Percentiles rank a stretch among this genome's conserved stretches.
phyloP scores from a whole-genome alignment of 2,329 filamentous ascomycete species.

The Hypoxylon sp. region DNA sequence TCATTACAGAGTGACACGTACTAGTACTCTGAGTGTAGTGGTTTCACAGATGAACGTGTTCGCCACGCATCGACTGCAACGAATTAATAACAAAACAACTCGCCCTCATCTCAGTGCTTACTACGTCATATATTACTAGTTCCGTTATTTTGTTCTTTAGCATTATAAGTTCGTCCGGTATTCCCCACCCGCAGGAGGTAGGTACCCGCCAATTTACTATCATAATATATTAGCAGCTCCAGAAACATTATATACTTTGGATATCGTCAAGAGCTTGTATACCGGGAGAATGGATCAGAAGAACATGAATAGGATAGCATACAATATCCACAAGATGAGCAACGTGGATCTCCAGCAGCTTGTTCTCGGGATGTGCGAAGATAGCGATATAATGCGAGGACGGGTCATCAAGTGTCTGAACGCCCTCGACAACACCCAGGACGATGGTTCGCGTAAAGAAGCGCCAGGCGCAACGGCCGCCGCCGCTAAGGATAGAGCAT shows the following conservation, averaged over 20 bases:
- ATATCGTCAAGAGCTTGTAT: neutral
- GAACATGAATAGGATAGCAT: neutral
- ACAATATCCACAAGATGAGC: neutral
- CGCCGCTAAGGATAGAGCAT: neutral
- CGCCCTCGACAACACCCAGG: neutral
- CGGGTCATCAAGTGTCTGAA: neutral
- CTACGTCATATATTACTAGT: neutral
- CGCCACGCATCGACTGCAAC: neutral
- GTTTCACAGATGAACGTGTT: neutral
- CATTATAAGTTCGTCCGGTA: neutral
- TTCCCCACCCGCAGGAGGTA: neutral
- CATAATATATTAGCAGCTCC: neutral
- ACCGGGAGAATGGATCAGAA: neutral
- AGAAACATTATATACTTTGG: neutral
- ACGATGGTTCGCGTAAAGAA: neutral
- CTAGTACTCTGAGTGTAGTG: neutral
- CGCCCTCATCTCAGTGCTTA: neutral
- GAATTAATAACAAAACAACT: neutral
- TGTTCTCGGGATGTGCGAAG: constrained; percentile 1
- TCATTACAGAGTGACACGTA: neutral
- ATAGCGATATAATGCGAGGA: neutral
- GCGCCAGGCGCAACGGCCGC: neutral
- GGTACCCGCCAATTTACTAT: neutral
- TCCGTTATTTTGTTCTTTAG: neutral
- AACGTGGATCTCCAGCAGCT: neutral